Evolutionary conservation across 2,329 filamentous ascomycete species (phyloP).

Genomic region (Exophiala lecanii-corni): DNA sequence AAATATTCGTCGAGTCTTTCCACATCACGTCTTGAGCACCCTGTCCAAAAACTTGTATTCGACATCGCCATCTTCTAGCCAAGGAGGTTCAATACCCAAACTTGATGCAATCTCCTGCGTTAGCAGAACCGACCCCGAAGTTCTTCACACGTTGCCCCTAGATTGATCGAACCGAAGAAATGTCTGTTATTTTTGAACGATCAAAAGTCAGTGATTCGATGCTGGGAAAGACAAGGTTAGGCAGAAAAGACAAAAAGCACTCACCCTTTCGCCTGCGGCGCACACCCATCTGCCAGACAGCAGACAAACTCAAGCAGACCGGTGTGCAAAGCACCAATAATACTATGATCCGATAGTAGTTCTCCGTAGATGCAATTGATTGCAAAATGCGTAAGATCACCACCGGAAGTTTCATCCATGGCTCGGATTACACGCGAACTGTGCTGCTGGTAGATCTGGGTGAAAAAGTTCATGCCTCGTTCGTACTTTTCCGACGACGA

Average conservation of each 20-base stretch:
- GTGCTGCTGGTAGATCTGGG: conserved; percentile 28
- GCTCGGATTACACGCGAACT: conserved; percentile 26
- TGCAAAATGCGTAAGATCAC: conserved; percentile 29
- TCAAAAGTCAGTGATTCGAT: too few species aligned
- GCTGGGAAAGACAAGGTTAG: too few species aligned
- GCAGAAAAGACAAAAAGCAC: conserved; percentile 8
- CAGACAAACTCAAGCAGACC: conserved; percentile 31
- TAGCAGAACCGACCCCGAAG: conserved; percentile 23
- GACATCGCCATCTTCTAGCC: conserved; percentile 4
- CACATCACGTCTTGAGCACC: too few species aligned
- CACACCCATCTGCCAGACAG: conserved; percentile 29
- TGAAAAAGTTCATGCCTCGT: conserved; percentile 29
- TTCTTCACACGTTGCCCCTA: conserved; percentile 23
- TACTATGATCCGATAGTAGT: conserved; percentile 27
- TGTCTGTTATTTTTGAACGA: conserved; percentile 19
- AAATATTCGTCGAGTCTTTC: too few species aligned
- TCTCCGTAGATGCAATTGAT: conserved; percentile 30
- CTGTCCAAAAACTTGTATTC: conserved; percentile 12
- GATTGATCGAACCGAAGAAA: conserved; percentile 29
- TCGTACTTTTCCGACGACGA: conserved; percentile 19
- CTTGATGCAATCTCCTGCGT: conserved; percentile 25
- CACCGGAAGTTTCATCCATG: conserved; percentile 28
- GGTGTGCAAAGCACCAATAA: conserved; percentile 27
- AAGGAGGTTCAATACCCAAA: conserved; percentile 12
- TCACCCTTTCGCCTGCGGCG: conserved; percentile 30